Evolutionary conservation across 345 rosid genomes (phyloP), one percentile per base, ranked within the genome.

Genomic region (Bruguiera parviflora): DNA sequence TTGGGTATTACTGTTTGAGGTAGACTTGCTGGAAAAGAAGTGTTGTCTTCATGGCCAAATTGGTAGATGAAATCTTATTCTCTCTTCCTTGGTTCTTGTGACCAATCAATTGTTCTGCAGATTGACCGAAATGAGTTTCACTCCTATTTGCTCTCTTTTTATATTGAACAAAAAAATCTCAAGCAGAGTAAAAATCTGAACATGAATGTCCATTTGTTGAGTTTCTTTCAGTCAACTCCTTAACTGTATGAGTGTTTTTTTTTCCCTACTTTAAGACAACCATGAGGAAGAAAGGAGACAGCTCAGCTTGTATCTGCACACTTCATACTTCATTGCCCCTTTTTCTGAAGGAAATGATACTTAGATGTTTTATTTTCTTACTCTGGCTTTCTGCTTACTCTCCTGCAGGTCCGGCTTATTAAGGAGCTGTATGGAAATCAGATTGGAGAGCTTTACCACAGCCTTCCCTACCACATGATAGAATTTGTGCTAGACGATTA

Each of bases 371-470:
- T 49, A 70, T 33, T 63, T 49, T 53, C 28, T 67, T 13, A 21
- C 13, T 51, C 59, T 28, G 28, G 24, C 18, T n/a, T 61, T 24
- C 11, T 37, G 49, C 35, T 25, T 8, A 22, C 49, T 61, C 21
- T 31, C 15, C 24, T 85, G 75, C 82, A 95, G 99, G 96, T 95
- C 53, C 87, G 93, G 57, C 88, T 95, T 65, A 82, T 88, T 51
- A 95, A 90, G 79, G 99, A 95, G 78, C 78, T 95, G 74, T 95
- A 87, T 77, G 97, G 99, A 72, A 88, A 90, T 81, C 96, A 92
- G 75, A 92, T 95, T 65, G 85, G 87, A 61, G 97, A 91, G 80
- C 77, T 95, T 64, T 91, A 88, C 78, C 92, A 92, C 70, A 92
- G 96, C 80, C 96, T 90, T 80, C 96, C 99, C 1, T 90, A 87